Percentiles rank a stretch among this genome's conserved stretches.
Conservation (phyloP, 2,329 filamentous ascomycete genomes). For the Stagonosporopsis chrysanthemi region DNA sequence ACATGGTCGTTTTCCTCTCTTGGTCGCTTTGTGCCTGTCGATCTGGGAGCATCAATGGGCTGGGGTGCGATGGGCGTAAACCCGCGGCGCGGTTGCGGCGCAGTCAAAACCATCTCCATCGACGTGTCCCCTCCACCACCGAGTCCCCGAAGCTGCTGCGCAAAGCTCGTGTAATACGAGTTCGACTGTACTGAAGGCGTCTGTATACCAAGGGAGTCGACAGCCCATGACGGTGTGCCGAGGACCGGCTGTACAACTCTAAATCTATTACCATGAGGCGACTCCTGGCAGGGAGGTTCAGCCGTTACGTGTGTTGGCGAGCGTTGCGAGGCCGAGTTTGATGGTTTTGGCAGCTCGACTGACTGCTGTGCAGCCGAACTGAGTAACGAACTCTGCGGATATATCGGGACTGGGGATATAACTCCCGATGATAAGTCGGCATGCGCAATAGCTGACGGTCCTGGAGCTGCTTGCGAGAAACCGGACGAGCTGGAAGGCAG, state of each 20-base stretch:
- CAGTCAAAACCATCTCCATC: slow-evolving; percentile 12
- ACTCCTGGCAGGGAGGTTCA: slow-evolving; percentile 26
- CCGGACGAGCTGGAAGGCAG: slow-evolving; percentile 32
- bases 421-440: slow-evolving; percentile 33
- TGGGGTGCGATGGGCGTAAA: slow-evolving; percentile 56
- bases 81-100: slow-evolving; percentile 51
- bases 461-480: slow-evolving; percentile 34
- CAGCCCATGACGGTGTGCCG: slow-evolving; percentile 49
- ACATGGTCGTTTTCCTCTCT: slow-evolving; percentile 47
- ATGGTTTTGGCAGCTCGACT: not conserved
- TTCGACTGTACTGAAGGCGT: slow-evolving; percentile 36
- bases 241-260: slow-evolving; percentile 51
- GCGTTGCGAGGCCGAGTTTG: slow-evolving; percentile 22
- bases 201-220: slow-evolving; percentile 52
- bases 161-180: slow-evolving; percentile 38
- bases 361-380: slow-evolving; percentile 3
- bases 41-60: slow-evolving; percentile 44
- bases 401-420: slow-evolving; percentile 43
- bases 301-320: slow-evolving; percentile 20
- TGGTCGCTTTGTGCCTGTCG: slow-evolving; percentile 46
- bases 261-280: slow-evolving; percentile 53
- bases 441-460: slow-evolving; percentile 28
- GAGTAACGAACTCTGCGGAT: slow-evolving; percentile 34
- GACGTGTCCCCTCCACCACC: slow-evolving; percentile 2
- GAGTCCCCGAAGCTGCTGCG: slow-evolving; percentile 8